phyloP scores from a whole-genome alignment of 495 filamentous ascomycete genomes.

The Amorphotheca resinae region DNA sequence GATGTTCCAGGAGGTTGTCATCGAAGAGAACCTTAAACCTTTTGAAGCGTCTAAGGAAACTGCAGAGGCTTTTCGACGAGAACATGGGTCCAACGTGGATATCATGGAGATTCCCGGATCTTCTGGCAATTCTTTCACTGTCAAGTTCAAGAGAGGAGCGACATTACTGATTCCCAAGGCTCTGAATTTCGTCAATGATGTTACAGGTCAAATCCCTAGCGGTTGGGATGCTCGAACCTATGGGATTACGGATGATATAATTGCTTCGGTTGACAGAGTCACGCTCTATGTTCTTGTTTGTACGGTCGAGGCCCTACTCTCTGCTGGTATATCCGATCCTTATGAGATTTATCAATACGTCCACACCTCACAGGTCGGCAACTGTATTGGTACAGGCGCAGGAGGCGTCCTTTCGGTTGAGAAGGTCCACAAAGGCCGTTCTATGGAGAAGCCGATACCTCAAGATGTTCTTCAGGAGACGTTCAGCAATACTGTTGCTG shows the following conservation, averaged over 20 bases:
- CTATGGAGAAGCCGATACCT: slow-evolving; percentile 87
- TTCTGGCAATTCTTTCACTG: slow-evolving; percentile 61
- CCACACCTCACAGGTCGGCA: slow-evolving; percentile 90
- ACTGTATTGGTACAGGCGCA: slow-evolving; percentile 92
- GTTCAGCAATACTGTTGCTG: slow-evolving; percentile 98
- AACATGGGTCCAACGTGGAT: slow-evolving; percentile 92
- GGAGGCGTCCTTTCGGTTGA: slow-evolving; percentile 80
- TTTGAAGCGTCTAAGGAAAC: slow-evolving; percentile 93
- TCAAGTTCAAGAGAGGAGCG: slow-evolving; percentile 84
- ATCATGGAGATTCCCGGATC: slow-evolving; percentile 82
- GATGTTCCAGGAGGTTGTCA: slow-evolving; percentile 86
- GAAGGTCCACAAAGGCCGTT: slow-evolving; percentile 93
- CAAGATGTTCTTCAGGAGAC: slow-evolving; percentile 97
- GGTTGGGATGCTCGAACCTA: slow-evolving; percentile 92
- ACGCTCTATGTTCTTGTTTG: slow-evolving; percentile 86
- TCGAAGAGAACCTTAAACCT: slow-evolving; percentile 85
- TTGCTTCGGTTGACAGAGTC: slow-evolving; percentile 87
- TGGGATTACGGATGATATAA: slow-evolving; percentile 91
- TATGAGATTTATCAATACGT: slow-evolving; percentile 99
- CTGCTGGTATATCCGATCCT: slow-evolving; percentile 89
- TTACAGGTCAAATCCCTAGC: slow-evolving; percentile 89
- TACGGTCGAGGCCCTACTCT: slow-evolving; percentile 74
- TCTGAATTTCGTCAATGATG: slow-evolving; percentile 80
- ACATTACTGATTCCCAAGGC: slow-evolving; percentile 87
- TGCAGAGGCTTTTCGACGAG: slow-evolving; percentile 84